These are phyloP conservation scores for Colletotrichum plurivorum DNA, from an alignment of 2,329 filamentous ascomycete genomes.

Conservation along the genomic window DNA sequence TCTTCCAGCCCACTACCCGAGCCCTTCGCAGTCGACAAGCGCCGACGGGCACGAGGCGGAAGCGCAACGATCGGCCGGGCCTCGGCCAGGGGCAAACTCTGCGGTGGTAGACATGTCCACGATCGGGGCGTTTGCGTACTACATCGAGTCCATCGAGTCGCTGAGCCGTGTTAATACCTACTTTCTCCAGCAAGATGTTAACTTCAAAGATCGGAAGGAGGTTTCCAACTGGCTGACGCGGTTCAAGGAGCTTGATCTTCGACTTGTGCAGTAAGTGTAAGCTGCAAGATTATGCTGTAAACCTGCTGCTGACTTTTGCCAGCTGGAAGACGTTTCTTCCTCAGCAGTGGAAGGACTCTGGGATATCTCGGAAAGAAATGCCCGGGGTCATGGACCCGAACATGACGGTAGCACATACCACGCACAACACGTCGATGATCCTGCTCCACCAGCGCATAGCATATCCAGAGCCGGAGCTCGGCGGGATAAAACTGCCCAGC, in stretches of 20 bases:
- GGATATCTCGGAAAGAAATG: conserved; percentile 3
- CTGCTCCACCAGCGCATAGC: conserved; percentile 63
- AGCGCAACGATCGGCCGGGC: background rate
- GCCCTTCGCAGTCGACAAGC: conserved; percentile 31
- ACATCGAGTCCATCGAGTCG: conserved; percentile 60
- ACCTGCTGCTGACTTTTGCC: too few species aligned
- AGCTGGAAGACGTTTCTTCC: conserved; percentile 59
- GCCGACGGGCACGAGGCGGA: background rate
- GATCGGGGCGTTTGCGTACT: conserved; percentile 60
- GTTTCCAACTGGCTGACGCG: conserved; percentile 58
- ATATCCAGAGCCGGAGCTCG: conserved; percentile 50
- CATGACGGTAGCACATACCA: conserved; percentile 61
- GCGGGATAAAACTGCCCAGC: conserved; percentile 54
- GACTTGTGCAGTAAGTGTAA: conserved; percentile 51
- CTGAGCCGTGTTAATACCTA: conserved; percentile 58
- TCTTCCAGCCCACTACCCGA: conserved; percentile 46
- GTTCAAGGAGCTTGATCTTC: conserved; percentile 62
- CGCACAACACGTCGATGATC: conserved; percentile 64
- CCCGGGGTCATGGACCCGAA: conserved; percentile 59
- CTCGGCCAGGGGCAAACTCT: too few species aligned
- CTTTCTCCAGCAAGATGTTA: conserved; percentile 58
- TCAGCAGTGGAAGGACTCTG: conserved; percentile 52
- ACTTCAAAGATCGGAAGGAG: conserved; percentile 53
- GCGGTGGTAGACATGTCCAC: background rate
- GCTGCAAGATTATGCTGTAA: too few species aligned